Base-by-base conservation (phyloP, 2,329 filamentous ascomycete genomes). In the Cyanodermella asteris region DNA sequence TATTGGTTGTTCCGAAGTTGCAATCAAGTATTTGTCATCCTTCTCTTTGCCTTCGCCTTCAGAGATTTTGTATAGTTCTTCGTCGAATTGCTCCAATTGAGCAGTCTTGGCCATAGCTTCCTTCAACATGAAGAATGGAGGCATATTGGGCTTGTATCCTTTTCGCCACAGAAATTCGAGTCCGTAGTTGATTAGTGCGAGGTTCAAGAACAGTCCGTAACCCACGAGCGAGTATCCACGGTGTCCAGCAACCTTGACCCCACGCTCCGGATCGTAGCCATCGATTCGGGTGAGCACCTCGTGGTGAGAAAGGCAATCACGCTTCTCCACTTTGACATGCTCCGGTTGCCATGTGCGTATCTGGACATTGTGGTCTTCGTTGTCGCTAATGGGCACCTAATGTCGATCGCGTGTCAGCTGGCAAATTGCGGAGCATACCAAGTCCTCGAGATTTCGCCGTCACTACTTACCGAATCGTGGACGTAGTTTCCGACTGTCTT, bases 91-190 rank as follows among this genome's bases (percentile, higher is more conserved):
- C 38, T 87, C 81, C 14, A 97, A 68, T 53, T 97, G 87, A 3
- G 87, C 87, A 0, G 87, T 97, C 61, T 94, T 94, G 31, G 76
- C 82, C 87, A 97, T 97, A 47, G 80, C 73, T 25, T 91, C 77
- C 49, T 77, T 76, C 34, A 84, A 64, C 77, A 94, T 91, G 59
- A 97, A 90, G 44, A 80, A 81, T 2, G 82, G 82, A 2, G 84
- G 74, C 43, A 87, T 77, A 36, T 84, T 68, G 6, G 77, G 72
- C 16, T 64, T 80, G 51, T 81, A 91, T 28, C 75, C 81, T 49
- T 72, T 75, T 39, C 65, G 59, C 48, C 67, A 67, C 28, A 94
- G 67, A 48, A 91, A 94, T 42, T 91, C 74, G 23, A 93, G 59
- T 26, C 82, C 84, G 45, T 94, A 97, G 54, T 91, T 91, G 50